These are phyloP conservation scores for Sabuloglossum arenarium DNA, from an alignment of 495 filamentous ascomycete genomes.

Conservation along the genomic window DNA sequence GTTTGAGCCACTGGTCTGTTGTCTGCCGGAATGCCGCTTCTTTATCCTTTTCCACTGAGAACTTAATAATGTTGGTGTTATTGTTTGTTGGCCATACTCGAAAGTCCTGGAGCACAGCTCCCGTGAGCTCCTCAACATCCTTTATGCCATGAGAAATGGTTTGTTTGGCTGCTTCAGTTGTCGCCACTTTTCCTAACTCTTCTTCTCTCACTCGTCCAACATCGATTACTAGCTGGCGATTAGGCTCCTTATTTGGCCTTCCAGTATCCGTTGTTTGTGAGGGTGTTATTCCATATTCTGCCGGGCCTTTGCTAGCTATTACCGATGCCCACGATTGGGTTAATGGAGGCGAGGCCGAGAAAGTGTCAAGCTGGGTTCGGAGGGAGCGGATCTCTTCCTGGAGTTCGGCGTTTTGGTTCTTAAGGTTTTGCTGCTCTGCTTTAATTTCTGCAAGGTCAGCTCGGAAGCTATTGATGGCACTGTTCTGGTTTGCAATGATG, in stretches of 20 bases:
- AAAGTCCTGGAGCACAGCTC: conserved; percentile 2
- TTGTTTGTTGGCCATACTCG: conserved; percentile 5
- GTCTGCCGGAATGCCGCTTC: conserved; percentile 7
- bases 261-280: background rate
- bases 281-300: background rate
- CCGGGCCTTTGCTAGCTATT: background rate
- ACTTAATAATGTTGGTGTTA: conserved; percentile 4
- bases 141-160: conserved; percentile 1
- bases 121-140: background rate
- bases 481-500: background rate
- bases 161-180: conserved; percentile 4
- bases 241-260: background rate
- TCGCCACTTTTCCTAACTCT: background rate
- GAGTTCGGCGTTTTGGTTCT: background rate
- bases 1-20: conserved; percentile 5
- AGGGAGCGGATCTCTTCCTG: background rate
- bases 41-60: conserved; percentile 6
- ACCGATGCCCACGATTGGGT: background rate
- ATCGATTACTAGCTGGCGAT: background rate
- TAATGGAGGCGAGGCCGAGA: background rate
- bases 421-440: background rate
- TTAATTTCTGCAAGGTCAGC: background rate
- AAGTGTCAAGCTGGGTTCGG: background rate
- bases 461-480: background rate
- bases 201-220: background rate